Evolutionary conservation across 345 rosid species (phyloP).

Genomic region (Aegle marmelos): DNA sequence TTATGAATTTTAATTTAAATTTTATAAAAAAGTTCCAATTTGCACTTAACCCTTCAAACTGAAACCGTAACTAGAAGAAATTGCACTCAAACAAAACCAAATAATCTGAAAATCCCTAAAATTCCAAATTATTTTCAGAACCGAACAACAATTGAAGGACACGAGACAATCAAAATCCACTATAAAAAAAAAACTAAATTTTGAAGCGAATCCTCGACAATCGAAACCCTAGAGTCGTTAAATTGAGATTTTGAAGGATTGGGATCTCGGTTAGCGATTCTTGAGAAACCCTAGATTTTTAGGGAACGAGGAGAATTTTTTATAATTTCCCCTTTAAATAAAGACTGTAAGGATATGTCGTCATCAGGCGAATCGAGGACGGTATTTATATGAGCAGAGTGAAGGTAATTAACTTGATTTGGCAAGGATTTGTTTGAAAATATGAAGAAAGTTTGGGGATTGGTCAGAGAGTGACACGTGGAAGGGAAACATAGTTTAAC

Average conservation of each 20-base stretch:
- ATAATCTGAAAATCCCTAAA: not conserved
- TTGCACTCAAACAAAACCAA: not conserved
- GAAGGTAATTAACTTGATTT: not conserved
- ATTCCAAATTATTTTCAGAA: not conserved
- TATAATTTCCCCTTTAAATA: not conserved
- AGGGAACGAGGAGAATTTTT: not conserved
- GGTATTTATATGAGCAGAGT: not conserved
- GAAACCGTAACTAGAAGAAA: not conserved
- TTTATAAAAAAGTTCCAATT: not conserved
- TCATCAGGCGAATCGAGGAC: not conserved
- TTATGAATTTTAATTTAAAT: not conserved
- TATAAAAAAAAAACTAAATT: not conserved
- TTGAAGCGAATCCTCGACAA: not conserved
- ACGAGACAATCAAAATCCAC: not conserved
- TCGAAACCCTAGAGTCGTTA: not conserved
- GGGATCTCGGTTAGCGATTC: not conserved
- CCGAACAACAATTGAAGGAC: not conserved
- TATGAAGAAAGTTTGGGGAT: not conserved
- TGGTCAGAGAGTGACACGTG: not conserved
- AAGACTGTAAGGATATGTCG: not conserved
- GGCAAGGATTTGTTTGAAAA: not conserved
- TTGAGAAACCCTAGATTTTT: constrained; percentile 17
- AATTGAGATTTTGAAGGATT: not conserved
- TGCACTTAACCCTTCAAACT: not conserved
- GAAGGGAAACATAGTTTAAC: not conserved